These are phyloP conservation scores for Nakaseomyces bracarensis DNA, from an alignment of 1,139 yeast species.

Conservation along the genomic window DNA sequence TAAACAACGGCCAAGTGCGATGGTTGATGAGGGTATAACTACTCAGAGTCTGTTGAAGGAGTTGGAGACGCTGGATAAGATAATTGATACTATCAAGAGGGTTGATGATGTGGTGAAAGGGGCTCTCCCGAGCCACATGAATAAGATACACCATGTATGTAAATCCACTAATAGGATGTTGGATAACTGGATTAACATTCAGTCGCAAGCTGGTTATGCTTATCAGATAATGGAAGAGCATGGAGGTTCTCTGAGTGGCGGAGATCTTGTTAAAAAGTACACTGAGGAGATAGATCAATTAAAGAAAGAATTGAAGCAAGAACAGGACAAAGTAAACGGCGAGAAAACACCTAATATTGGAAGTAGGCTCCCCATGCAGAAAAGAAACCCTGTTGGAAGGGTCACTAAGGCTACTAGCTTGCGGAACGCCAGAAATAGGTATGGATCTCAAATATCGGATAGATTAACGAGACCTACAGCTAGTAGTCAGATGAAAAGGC, in stretches of 20 bases:
- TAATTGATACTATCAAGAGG: constrained; percentile 25
- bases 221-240: constrained; percentile 24
- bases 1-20: constrained; percentile 3
- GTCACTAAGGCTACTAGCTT: constrained; percentile 6
- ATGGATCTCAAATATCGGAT: constrained; percentile 4
- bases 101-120: constrained; percentile 18
- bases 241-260: constrained; percentile 15
- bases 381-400: constrained; percentile 4
- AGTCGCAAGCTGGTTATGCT: constrained; percentile 30
- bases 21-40: constrained; percentile 13
- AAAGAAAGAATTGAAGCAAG: constrained; percentile 15
- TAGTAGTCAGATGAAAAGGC: constrained; percentile 7
- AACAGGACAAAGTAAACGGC: constrained; percentile 12
- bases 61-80: constrained; percentile 25
- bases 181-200: constrained; percentile 30
- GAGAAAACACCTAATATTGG: neutral
- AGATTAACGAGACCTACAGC: constrained; percentile 9
- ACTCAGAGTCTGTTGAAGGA: constrained; percentile 30
- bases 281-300: constrained; percentile 18
- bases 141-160: constrained; percentile 26
- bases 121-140: constrained; percentile 22
- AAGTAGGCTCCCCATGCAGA: constrained; percentile 2
- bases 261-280: constrained; percentile 11
- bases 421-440: constrained; percentile 6
- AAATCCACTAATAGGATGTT: constrained; percentile 25